A percentile compares a stretch with the other conserved stretches of the same genome.
phyloP scores from a whole-genome alignment of 306 rosid species.

The Cicer bijugum region DNA sequence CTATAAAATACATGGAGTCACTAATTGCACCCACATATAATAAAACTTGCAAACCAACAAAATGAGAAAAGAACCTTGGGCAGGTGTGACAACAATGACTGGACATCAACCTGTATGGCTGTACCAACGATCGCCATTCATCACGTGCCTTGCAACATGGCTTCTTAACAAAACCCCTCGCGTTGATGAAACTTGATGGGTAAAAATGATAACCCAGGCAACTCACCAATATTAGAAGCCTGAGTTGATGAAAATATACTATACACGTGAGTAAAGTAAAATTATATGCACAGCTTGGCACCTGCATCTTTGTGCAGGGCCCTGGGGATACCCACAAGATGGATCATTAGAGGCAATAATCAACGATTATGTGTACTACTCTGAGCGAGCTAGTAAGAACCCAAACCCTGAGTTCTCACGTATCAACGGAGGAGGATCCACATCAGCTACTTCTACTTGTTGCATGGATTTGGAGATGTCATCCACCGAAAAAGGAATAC shows the following conservation, averaged over 20 bases:
- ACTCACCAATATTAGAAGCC: slow-evolving; percentile 67
- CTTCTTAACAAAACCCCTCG: slow-evolving; percentile 67
- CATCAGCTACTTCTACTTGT: slow-evolving; percentile 83
- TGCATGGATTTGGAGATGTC: slow-evolving; percentile 96
- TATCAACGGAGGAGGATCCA: slow-evolving; percentile 96
- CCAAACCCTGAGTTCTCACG: slow-evolving; percentile 97
- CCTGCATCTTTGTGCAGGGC: slow-evolving; percentile 56
- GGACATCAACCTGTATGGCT: slow-evolving; percentile 54
- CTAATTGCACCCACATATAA: slow-evolving; percentile 56
- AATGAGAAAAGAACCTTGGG: slow-evolving; percentile 47
- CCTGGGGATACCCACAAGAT: slow-evolving; percentile 39
- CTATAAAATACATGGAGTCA: slow-evolving; percentile 52
- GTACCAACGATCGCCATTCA: slow-evolving; percentile 52
- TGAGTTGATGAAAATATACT: slow-evolving; percentile 60
- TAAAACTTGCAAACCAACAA: slow-evolving; percentile 52
- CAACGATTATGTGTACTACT: slow-evolving; percentile 49
- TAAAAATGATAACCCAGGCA: slow-evolving; percentile 66
- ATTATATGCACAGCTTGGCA: slow-evolving; percentile 76
- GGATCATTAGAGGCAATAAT: slow-evolving; percentile 40
- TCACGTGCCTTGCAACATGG: slow-evolving; percentile 66
- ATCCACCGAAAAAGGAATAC: slow-evolving; percentile 98
- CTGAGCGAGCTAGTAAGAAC: slow-evolving; percentile 87
- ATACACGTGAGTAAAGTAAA: slow-evolving; percentile 60
- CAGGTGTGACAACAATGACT: slow-evolving; percentile 50
- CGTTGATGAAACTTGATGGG: slow-evolving; percentile 74